These are phyloP conservation scores for Irpex sp. DNA, from an alignment of 1,284 basidiomycete species.

Conservation along the genomic window DNA sequence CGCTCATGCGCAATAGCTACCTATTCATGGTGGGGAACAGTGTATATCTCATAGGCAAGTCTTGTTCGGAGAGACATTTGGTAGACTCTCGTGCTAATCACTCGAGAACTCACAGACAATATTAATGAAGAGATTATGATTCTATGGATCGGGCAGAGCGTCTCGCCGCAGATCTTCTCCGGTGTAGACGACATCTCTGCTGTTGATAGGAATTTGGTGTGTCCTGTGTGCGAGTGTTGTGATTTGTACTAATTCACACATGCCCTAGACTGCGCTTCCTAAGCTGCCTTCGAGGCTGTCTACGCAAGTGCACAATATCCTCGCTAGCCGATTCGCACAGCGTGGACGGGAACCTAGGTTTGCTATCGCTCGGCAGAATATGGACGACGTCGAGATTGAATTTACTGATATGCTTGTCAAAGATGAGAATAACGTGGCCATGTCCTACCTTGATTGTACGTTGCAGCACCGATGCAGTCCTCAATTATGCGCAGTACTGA, in stretches of 20 bases:
- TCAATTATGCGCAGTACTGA: background rate
- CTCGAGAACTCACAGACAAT: constrained; percentile 62
- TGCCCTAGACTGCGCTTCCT: constrained; percentile 65
- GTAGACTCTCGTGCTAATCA: background rate
- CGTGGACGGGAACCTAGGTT: constrained; percentile 68
- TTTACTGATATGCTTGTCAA: constrained; percentile 91
- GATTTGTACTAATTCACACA: background rate
- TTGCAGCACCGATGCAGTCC: background rate
- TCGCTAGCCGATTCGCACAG: constrained; percentile 65
- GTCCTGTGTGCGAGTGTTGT: constrained; percentile 16
- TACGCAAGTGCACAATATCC: constrained; percentile 81
- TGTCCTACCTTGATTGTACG: constrained; percentile 85
- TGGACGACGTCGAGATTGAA: constrained; percentile 93
- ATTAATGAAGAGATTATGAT: constrained; percentile 51
- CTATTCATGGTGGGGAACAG: constrained; percentile 89
- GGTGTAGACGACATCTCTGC: constrained; percentile 77
- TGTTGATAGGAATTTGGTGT: constrained; percentile 74
- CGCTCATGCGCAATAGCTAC: constrained; percentile 83
- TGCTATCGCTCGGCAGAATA: constrained; percentile 85
- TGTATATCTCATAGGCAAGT: constrained; percentile 84
- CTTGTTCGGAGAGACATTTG: background rate
- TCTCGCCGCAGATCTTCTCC: constrained; percentile 84
- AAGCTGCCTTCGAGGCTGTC: constrained; percentile 76
- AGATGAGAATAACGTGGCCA: constrained; percentile 34
- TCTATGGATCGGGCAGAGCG: constrained; percentile 77